A percentile compares a stretch with the other conserved stretches of the same genome.
Conservation (phyloP, 139 green algal genomes). For the Tetraselmis striata region DNA sequence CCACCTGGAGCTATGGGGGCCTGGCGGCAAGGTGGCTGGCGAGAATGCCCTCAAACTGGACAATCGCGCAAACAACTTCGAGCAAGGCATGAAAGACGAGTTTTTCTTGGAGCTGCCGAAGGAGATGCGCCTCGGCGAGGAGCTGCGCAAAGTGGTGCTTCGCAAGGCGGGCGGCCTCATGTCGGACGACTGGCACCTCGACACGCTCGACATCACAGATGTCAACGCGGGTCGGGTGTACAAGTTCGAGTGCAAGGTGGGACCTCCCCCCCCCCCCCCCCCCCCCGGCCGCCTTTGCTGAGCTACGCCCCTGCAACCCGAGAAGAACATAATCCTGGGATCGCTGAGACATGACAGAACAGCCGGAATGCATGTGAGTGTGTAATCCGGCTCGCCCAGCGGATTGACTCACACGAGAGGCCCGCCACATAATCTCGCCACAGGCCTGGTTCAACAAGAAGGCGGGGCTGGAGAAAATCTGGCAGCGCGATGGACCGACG, state of each 20-base stretch:
- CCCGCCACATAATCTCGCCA: too few relatives aligned
- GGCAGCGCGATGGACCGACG: not conserved
- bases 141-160: slow-evolving; percentile 36
- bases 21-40: slow-evolving; percentile 6
- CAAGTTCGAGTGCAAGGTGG: slow-evolving; percentile 34
- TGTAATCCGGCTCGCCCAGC: too few relatives aligned
- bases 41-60: slow-evolving; percentile 23
- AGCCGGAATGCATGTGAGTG: too few relatives aligned
- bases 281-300: too few relatives aligned
- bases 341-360: too few relatives aligned
- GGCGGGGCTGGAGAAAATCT: not conserved
- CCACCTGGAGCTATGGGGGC: slow-evolving; percentile 30
- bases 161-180: slow-evolving; percentile 25
- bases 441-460: not conserved
- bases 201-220: slow-evolving; percentile 41
- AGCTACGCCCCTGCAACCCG: too few relatives aligned
- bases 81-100: slow-evolving; percentile 8
- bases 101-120: slow-evolving; percentile 25
- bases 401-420: too few relatives aligned
- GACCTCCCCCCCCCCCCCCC: not conserved
- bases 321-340: too few relatives aligned
- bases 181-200: slow-evolving; percentile 56
- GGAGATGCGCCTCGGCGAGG: slow-evolving; percentile 20
- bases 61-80: slow-evolving; percentile 38
- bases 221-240: slow-evolving; percentile 26